Evolutionary conservation across 192 early-diverging fungal species (phyloP), one percentile per base, ranked within the genome.

Genomic region (Backusella parvicylindrica): DNA sequence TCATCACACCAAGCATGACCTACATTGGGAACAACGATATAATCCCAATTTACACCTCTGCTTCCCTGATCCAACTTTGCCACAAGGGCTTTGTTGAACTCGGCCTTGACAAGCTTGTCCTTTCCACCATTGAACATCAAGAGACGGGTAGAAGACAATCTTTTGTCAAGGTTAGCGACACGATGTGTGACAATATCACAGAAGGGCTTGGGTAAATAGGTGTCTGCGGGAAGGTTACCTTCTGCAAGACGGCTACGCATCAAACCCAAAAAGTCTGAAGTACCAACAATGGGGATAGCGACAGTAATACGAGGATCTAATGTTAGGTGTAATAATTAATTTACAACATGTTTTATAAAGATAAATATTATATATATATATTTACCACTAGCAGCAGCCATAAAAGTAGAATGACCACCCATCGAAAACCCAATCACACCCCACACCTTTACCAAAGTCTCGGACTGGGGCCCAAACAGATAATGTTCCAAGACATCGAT

Each of bases 361-460:
- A n/a, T n/a, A n/a, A n/a, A n/a, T n/a, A n/a, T n/a, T n/a, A n/a
- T n/a, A n/a, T n/a, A n/a, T n/a, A n/a, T n/a, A n/a, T n/a, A n/a
- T 13, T 56, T 78, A 82, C 83, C 85, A 36, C 80, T 71, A 12
- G 78, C 85, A 15, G 71, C 50, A 1, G 79, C 79, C 31, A 89
- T 41, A 41, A 85, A 74, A 11, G 86, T 63, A 8, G 85, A 71
- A 77, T 89, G 86, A 1, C 86, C 89, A 35, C 89, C 89, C 49
- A 90, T 73, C 12, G 81, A 84, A 18, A 88, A 77, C 6, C 89
- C 89, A 18, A 71, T 33, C 6, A 87, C 77, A 12, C 83, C 86
- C 85, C 85, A 90, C 8, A 56, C 41, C 68, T 75, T 28, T 26
- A 89, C 82, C 26, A 72, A 63, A 15, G 35, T n/a, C 23, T 56